phyloP scores from a whole-genome alignment of 1,284 basidiomycete genomes.

The Cystobasidium slooffiae region DNA sequence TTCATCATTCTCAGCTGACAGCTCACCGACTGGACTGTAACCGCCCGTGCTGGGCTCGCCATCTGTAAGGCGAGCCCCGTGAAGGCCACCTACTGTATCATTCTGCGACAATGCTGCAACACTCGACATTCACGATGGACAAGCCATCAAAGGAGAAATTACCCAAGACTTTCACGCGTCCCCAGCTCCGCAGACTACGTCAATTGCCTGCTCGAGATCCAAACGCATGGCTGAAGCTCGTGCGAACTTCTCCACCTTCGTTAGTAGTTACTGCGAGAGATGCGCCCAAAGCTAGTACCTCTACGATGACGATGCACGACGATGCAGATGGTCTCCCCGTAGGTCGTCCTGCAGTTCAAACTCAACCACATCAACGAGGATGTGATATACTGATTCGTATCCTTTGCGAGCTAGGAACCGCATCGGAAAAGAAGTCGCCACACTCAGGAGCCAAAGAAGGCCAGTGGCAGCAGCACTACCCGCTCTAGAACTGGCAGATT shows the following conservation, averaged over 20 bases:
- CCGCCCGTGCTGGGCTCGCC: not conserved
- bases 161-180: not conserved
- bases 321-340: not conserved
- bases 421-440: not conserved
- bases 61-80: slow-evolving; percentile 12
- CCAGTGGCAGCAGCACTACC: too few species aligned
- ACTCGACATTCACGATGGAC: not conserved
- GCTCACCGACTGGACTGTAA: not conserved
- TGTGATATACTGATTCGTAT: not conserved
- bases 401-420: not conserved
- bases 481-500: not conserved
- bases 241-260: not conserved
- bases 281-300: slow-evolving; percentile 13
- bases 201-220: not conserved
- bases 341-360: not conserved
- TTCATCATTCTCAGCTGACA: too few species aligned
- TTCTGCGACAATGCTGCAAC: not conserved
- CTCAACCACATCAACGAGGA: too few species aligned
- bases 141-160: not conserved
- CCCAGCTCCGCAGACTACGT: slow-evolving; percentile 3
- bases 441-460: not conserved
- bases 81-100: not conserved
- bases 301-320: slow-evolving; percentile 7
- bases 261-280: not conserved
- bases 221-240: slow-evolving; percentile 4